A percentile compares a stretch with the other conserved stretches of the same genome.
Evolutionary conservation across 1,284 basidiomycete genomes (phyloP).

Genomic region (Cutaneotrichosporon sp.): DNA sequence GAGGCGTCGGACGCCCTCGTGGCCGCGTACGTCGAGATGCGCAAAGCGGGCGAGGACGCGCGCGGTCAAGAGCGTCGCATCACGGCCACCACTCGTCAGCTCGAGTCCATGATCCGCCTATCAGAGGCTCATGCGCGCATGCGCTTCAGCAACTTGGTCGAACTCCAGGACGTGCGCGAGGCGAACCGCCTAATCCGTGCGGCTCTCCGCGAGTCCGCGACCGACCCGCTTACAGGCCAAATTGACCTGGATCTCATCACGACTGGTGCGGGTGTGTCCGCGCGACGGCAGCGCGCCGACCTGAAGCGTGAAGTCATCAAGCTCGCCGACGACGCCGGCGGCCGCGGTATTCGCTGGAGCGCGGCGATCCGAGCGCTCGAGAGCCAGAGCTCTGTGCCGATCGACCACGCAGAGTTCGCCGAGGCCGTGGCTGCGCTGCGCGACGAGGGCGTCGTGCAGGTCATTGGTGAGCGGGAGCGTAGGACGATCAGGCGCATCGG

Average conservation of each 20-base stretch:
- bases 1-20: constrained; percentile 83
- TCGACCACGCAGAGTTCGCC: constrained; percentile 73
- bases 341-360: constrained; percentile 70
- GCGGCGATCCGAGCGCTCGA: constrained; percentile 72
- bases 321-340: constrained; percentile 65
- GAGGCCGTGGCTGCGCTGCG: constrained; percentile 76
- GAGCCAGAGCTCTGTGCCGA: constrained; percentile 72
- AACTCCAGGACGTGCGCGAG: constrained; percentile 83
- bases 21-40: constrained; percentile 85
- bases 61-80: constrained; percentile 87
- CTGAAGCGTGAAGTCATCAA: constrained; percentile 71
- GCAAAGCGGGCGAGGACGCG: constrained; percentile 85
- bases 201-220: constrained; percentile 88
- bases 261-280: constrained; percentile 82
- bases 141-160: constrained; percentile 82
- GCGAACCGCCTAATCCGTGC: constrained; percentile 90
- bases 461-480: constrained; percentile 80
- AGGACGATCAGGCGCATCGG: constrained; percentile 64
- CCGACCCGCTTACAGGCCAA: constrained; percentile 88
- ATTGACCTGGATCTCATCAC: constrained; percentile 94
- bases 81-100: constrained; percentile 94
- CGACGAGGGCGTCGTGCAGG: constrained; percentile 76
- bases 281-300: constrained; percentile 77
- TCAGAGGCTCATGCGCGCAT: constrained; percentile 95
- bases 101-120: constrained; percentile 97